phyloP scores from a whole-genome alignment of 1,284 basidiomycete species.

The Marasmius tenuissimus region DNA sequence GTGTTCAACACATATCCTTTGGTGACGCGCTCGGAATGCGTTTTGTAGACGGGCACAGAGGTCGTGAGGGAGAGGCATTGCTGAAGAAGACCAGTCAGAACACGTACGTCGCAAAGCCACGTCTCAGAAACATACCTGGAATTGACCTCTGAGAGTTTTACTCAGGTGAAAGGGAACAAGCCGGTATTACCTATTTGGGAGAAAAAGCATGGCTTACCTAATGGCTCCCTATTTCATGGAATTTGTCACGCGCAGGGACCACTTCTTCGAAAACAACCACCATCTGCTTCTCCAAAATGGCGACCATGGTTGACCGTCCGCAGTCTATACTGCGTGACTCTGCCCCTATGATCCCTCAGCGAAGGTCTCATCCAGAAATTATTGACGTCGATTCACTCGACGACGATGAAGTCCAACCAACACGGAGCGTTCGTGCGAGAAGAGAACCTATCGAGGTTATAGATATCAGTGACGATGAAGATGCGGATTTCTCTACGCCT shows the following conservation, averaged over 20 bases:
- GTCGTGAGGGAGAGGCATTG: conserved; percentile 73
- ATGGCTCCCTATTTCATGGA: neutral
- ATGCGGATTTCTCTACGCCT: neutral
- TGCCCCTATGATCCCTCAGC: conserved; percentile 1
- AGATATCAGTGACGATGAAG: neutral
- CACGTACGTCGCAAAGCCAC: no score
- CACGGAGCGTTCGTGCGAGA: neutral
- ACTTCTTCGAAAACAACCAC: neutral
- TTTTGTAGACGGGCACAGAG: conserved; percentile 87
- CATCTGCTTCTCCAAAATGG: neutral
- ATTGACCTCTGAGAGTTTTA: no score
- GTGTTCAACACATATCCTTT: conserved; percentile 71
- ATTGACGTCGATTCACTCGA: neutral
- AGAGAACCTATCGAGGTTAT: neutral
- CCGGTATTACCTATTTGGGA: neutral
- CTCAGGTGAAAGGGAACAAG: no score
- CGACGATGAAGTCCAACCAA: neutral
- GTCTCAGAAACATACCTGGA: no score
- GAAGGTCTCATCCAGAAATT: neutral
- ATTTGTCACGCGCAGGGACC: neutral
- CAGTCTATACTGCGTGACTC: neutral
- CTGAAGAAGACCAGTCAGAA: neutral
- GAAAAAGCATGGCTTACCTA: neutral
- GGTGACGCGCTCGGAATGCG: conserved; percentile 82
- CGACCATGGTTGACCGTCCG: neutral